phyloP scores from a whole-genome alignment of 805 yeast species.

The Schwanniomyces polymorphus region DNA sequence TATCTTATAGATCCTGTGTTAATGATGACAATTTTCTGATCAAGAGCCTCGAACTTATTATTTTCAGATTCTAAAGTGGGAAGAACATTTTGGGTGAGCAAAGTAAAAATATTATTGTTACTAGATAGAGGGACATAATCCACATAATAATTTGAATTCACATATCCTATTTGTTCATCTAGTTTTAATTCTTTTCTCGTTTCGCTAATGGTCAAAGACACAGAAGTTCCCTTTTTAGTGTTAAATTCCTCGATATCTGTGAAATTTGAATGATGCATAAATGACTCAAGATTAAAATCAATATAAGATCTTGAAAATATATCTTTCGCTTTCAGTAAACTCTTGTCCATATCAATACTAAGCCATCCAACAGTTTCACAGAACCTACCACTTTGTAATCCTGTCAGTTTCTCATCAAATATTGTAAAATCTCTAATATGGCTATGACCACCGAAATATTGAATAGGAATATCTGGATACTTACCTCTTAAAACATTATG shows the following conservation, averaged over 20 bases:
- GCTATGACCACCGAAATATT: constrained; percentile 92
- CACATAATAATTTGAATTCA: constrained; percentile 60
- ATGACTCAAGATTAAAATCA: constrained; percentile 77
- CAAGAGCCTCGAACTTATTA: constrained; percentile 1
- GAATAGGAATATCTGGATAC: constrained; percentile 67
- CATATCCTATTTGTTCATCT: constrained; percentile 59
- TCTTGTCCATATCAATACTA: constrained; percentile 45
- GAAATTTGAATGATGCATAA: constrained; percentile 58
- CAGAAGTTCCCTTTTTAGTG: constrained; percentile 53
- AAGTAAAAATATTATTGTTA: constrained; percentile 53
- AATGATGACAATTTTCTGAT: constrained; percentile 53
- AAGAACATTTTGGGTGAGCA: constrained; percentile 59
- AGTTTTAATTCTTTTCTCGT: constrained; percentile 52
- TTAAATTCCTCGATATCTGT: constrained; percentile 36
- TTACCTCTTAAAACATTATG: constrained; percentile 52
- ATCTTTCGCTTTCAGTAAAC: constrained; percentile 11
- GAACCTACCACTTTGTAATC: constrained; percentile 89
- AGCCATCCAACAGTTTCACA: constrained; percentile 93
- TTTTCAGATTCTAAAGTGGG: constrained; percentile 38
- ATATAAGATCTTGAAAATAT: constrained; percentile 64
- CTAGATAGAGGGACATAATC: constrained; percentile 58
- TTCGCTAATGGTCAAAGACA: constrained; percentile 44
- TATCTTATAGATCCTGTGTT: constrained; percentile 90
- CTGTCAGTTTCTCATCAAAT: constrained; percentile 67
- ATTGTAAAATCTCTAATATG: constrained; percentile 83